A percentile compares a stretch with the other conserved stretches of the same genome.
phyloP scores from a whole-genome alignment of 2,329 filamentous ascomycete species.

The Torrubiella hemipterigena region DNA sequence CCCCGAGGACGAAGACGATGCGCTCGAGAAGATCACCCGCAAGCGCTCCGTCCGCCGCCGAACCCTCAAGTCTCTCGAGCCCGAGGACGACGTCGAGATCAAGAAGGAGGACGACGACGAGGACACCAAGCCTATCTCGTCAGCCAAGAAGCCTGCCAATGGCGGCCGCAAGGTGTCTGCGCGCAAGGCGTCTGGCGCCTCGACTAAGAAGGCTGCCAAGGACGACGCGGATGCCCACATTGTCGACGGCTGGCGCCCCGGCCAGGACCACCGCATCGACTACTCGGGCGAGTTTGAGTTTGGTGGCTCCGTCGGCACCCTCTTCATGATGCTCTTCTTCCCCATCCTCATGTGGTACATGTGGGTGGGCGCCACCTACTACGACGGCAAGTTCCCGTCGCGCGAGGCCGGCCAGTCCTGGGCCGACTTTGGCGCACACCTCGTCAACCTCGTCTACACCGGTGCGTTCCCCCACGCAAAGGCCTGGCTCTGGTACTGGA shows the following conservation, averaged over 20 bases:
- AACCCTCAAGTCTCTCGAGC: constrained; percentile 36
- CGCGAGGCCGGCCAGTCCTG: constrained; percentile 54
- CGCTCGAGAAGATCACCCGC: constrained; percentile 24
- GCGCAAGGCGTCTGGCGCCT: constrained; percentile 2
- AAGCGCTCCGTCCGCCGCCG: constrained; percentile 29
- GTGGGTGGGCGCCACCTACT: constrained; percentile 94
- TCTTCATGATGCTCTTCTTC: constrained; percentile 82
- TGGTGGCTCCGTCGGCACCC: constrained; percentile 71
- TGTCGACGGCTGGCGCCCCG: constrained; percentile 45
- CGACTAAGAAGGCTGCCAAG: not conserved
- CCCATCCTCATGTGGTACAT: constrained; percentile 98
- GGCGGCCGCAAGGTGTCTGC: constrained; percentile 5
- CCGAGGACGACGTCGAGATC: constrained; percentile 29
- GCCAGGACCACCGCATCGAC: constrained; percentile 51
- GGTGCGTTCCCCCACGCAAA: constrained; percentile 72
- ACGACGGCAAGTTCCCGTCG: constrained; percentile 68
- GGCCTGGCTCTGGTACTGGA: constrained; percentile 93
- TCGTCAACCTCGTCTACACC: constrained; percentile 63
- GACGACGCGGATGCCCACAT: constrained; percentile 14
- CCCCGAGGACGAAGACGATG: constrained; percentile 28
- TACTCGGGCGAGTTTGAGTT: constrained; percentile 65
- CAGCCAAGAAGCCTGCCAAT: constrained; percentile 6
- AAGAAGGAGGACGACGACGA: constrained; percentile 1
- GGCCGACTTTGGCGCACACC: constrained; percentile 57
- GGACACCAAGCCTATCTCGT: constrained; percentile 6